Percentiles rank a stretch among this genome's conserved stretches.
Conservation (phyloP, 1,139 yeast species). For the Pichia sp. region DNA sequence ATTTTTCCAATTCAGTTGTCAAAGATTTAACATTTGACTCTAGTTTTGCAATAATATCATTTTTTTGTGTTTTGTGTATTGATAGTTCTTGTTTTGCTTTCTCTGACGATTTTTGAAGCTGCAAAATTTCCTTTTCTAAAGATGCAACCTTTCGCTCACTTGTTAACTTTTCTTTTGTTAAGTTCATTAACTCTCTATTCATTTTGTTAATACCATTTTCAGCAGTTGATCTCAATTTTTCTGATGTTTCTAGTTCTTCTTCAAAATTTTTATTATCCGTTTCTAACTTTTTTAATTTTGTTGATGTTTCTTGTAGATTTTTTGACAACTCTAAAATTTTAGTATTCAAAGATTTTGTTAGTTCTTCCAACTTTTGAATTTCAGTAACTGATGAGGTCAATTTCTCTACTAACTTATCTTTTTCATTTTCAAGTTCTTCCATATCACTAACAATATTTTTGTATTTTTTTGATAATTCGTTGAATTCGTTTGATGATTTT, state of each 20-base stretch:
- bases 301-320: slow-evolving; percentile 28
- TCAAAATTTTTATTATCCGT: slow-evolving; percentile 33
- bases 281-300: slow-evolving; percentile 30
- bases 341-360: slow-evolving; percentile 19
- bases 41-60: slow-evolving; percentile 17
- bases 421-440: slow-evolving; percentile 14
- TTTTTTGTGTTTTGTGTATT: slow-evolving; percentile 23
- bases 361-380: slow-evolving; percentile 13
- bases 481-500: slow-evolving; percentile 20
- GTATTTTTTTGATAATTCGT: slow-evolving; percentile 18
- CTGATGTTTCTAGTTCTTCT: slow-evolving; percentile 34
- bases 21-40: slow-evolving; percentile 17
- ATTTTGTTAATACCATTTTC: slow-evolving; percentile 88
- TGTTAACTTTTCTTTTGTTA: slow-evolving; percentile 54
- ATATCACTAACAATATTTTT: slow-evolving; percentile 18
- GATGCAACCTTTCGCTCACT: slow-evolving; percentile 40
- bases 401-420: slow-evolving; percentile 15
- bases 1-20: slow-evolving; percentile 16
- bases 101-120: slow-evolving; percentile 24
- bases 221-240: slow-evolving; percentile 54
- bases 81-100: slow-evolving; percentile 25
- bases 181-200: slow-evolving; percentile 71
- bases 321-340: slow-evolving; percentile 20
- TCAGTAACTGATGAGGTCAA: slow-evolving; percentile 19
- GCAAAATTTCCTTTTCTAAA: slow-evolving; percentile 36